Evolutionary conservation across 768 basidiomycete species (phyloP).

Genomic region (Scleroderma bovista): DNA sequence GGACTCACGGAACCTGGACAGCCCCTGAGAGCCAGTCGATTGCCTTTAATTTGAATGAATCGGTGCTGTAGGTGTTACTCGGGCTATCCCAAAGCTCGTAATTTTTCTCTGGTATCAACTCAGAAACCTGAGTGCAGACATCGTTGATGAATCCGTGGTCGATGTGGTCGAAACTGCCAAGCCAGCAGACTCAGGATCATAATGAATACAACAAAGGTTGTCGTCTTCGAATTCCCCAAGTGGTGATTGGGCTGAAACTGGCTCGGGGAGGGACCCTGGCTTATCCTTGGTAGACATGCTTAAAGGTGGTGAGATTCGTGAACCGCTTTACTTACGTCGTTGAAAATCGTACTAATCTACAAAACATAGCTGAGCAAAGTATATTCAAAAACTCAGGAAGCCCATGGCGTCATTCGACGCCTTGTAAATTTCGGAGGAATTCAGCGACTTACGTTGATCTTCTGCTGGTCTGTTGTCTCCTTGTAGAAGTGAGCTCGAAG

Average conservation of each 20-base stretch:
- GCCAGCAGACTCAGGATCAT: neutral
- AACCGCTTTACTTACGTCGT: too few species aligned
- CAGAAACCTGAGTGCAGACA: conserved; percentile 32
- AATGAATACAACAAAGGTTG: neutral
- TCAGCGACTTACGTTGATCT: too few species aligned
- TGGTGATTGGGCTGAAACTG: neutral
- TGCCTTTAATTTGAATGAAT: conserved; percentile 29
- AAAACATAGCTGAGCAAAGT: too few species aligned
- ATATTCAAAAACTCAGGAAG: too few species aligned
- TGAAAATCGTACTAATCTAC: too few species aligned
- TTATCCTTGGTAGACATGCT: neutral
- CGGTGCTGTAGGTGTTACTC: conserved; percentile 25
- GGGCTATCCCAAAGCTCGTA: conserved; percentile 29
- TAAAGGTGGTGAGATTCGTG: too few species aligned
- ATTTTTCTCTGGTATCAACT: conserved; percentile 31
- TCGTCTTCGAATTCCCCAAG: neutral
- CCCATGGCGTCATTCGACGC: too few species aligned
- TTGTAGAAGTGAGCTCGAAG: too few species aligned
- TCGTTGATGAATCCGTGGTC: neutral
- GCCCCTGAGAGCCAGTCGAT: conserved; percentile 32
- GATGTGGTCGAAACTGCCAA: too few species aligned
- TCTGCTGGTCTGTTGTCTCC: too few species aligned
- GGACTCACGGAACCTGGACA: conserved; percentile 37
- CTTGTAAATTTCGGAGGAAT: too few species aligned
- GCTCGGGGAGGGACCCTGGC: neutral